Base-by-base conservation (phyloP, 495 filamentous ascomycete genomes). In the Tuber microsphaerosporum region DNA sequence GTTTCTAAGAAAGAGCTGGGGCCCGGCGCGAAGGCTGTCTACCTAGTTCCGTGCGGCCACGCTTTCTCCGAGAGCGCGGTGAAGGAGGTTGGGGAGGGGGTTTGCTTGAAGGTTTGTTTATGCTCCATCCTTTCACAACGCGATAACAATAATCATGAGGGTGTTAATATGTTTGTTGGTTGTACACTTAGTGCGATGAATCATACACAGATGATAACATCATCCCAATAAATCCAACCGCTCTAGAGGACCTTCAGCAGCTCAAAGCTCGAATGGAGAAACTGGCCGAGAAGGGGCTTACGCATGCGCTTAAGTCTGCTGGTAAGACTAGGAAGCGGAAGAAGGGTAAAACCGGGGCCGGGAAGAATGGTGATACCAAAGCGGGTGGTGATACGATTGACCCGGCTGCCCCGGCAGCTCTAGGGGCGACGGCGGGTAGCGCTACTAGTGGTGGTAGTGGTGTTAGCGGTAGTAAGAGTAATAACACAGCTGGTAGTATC, bases 1-100 rank as follows among this genome's bases (percentile, higher is more conserved):
- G 87, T 98, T 39, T 94, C 92, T n/a, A 88, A 90, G 68, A 97
- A 97, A 84, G 89, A 91, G 83, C 84, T 99, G 70, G 96, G 96
- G 2, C 88, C 94, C 0, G 88, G 87, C 17, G 90, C 91, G 22
- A 94, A 90, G 84, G 86, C 92, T 16, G 93, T 97, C 26, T 99
- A 98, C 83, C 81, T 99, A 9, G 93, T 97, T 22, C 95, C 95
- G 0, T 99, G 95, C 81, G 95, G 95, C 2, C 96, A 98, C 87
- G 96, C 92, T 1, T 98, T 98, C 83, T 89, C 92, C 2, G 93
- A 94, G 77, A 89, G 89, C 71, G 92, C 92, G 14, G 88, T 97
- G 72, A 91, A 91, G 75, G 93, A 97, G 83, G 87, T 97, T 7
- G 86, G 87, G 71, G 73, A 76, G 44, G 46, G 74, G 20, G 51